Evolutionary conservation across 176 grass and related monocot genomes (phyloP).

Genomic region (Melocanna baccifera): DNA sequence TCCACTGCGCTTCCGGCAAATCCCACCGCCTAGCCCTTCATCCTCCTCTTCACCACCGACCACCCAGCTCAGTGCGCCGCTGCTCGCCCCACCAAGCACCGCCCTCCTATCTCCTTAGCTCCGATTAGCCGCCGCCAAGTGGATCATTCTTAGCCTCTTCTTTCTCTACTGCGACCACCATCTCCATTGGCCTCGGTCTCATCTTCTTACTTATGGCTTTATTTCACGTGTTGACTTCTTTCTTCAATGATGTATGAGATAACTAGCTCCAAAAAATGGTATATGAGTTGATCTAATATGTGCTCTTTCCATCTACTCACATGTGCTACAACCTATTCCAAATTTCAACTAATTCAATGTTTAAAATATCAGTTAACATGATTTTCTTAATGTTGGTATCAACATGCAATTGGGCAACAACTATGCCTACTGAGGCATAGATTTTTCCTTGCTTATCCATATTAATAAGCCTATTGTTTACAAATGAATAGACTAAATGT

Average conservation of each 20-base stretch:
- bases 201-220: no score
- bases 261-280: no score
- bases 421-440: neutral
- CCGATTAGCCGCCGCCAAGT: no score
- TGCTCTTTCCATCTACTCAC: neutral
- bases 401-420: neutral
- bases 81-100: no score
- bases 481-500: neutral
- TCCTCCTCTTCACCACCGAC: no score
- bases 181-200: no score
- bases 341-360: neutral
- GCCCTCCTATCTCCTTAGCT: no score
- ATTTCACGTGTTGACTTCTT: neutral
- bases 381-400: neutral
- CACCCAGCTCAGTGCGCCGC: no score
- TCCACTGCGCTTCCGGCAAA: no score
- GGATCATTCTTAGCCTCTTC: no score
- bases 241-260: neutral
- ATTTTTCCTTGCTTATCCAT: neutral
- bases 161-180: no score
- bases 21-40: no score
- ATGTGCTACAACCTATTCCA: neutral
- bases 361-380: neutral
- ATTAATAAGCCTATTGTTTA: neutral
- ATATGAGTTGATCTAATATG: neutral